Evolutionary conservation across 208 protist genomes (phyloP).

Genomic region (Herpetomonas samuelpessoai): DNA sequence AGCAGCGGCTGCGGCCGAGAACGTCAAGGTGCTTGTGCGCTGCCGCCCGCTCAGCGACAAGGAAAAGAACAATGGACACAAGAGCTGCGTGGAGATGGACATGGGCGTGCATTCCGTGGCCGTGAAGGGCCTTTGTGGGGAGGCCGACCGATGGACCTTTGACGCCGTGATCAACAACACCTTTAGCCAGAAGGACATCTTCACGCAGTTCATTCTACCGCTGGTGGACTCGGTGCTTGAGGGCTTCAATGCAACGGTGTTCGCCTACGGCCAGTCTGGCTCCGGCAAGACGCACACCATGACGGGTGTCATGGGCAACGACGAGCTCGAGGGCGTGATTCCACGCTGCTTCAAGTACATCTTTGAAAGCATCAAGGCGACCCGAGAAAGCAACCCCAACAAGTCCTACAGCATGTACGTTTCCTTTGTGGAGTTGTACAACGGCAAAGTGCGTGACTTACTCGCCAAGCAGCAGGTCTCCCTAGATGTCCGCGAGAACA

Average conservation of each 20-base stretch:
- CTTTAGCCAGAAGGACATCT: constrained; percentile 86
- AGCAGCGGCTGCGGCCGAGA: constrained; percentile 59
- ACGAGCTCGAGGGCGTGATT: constrained; percentile 67
- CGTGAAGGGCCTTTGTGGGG: constrained; percentile 52
- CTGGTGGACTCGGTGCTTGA: constrained; percentile 84
- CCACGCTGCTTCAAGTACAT: constrained; percentile 81
- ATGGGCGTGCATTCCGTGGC: constrained; percentile 67
- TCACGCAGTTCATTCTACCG: constrained; percentile 83
- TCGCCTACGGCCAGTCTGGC: constrained; percentile 95
- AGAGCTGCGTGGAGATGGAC: constrained; percentile 75
- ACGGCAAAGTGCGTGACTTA: constrained; percentile 87
- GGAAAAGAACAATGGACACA: constrained; percentile 71
- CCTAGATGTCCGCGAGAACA: constrained; percentile 75
- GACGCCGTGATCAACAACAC: constrained; percentile 91
- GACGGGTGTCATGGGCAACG: constrained; percentile 66
- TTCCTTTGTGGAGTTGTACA: constrained; percentile 88
- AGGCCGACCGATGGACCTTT: constrained; percentile 83
- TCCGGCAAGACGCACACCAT: constrained; percentile 96
- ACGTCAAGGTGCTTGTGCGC: constrained; percentile 87
- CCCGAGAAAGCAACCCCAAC: constrained; percentile 31
- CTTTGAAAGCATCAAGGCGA: constrained; percentile 60
- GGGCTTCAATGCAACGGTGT: constrained; percentile 93
- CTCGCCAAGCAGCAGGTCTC: constrained; percentile 85
- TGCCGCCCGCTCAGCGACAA: constrained; percentile 84
- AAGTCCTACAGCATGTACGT: constrained; percentile 69